Evolutionary conservation across 352 stramenopile genomes (phyloP), one percentile per base, ranked within the genome.

Genomic region (Phytophthora litchii): DNA sequence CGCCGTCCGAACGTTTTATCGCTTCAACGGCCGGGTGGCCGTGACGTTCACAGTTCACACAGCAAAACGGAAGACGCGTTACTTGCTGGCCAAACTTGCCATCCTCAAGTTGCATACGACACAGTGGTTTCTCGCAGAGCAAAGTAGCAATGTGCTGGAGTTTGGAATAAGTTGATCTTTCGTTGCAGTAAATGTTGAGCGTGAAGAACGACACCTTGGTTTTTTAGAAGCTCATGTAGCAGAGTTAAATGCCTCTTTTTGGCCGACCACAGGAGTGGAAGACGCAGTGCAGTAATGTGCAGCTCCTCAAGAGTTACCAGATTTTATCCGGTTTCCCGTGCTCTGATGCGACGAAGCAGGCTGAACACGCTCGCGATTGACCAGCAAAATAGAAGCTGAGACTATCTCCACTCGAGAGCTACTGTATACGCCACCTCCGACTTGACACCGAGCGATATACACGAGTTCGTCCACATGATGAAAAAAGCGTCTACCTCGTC

Each of bases 11-110:
- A 37, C 46, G 51, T 56, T 54, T 67, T 48, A 34, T 54, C 1
- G 6, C 19, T 32, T 42, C 45, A 51, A 40, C 25, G 25, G 29
- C 7, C 7, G 32, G 16, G 29, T 34, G 29, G 29, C 29, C 29
- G 29, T 34, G 29, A 34, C 20, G 41, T 16, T 38, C 11, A 19
- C 23, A 48, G 31, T 51, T 48, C 48, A 43, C 40, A 44, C 40
- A 52, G 52, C 41, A 60, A 60, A 62, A 47, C 10, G 19, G 21
- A n/a, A 45, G 47, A 43, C 42, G 44, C 51, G 51, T 59, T 59
- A 60, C 34, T 25, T 16, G 20, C 13, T 23, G 20, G 12, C 21
- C 12, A 34, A 34, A 34, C 29, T 34, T 34, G 29, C 10, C 29
- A 34, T 34, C 29, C 29, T 35, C 43, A 43, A 13, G 20, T 20